These are phyloP conservation scores for Sphaerulina vaccinii DNA, from an alignment of 2,329 filamentous ascomycete species.

Conservation along the genomic window DNA sequence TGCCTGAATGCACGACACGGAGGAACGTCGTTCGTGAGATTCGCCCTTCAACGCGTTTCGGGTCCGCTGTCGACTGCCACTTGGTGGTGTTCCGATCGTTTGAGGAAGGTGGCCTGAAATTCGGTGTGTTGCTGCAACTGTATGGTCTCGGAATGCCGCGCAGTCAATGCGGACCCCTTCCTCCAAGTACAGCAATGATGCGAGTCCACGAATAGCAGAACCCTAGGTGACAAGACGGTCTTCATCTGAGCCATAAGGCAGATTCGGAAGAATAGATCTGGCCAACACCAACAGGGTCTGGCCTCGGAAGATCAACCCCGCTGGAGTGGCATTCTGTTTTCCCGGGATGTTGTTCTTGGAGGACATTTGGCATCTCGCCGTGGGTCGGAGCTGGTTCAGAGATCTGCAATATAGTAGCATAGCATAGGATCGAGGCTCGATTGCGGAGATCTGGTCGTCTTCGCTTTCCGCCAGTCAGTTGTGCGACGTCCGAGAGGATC, in stretches of 20 bases:
- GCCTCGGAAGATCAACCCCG: not conserved
- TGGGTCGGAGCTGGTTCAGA: not conserved
- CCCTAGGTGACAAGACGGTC: no score
- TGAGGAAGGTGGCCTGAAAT: no score
- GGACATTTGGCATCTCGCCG: not conserved
- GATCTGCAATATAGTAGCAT: not conserved
- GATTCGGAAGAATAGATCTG: not conserved
- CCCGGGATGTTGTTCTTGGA: no score
- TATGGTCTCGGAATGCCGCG: no score
- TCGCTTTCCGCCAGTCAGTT: slow-evolving; percentile 1
- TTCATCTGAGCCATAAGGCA: no score
- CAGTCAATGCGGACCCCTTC: no score
- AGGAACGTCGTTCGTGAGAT: no score
- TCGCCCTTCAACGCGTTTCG: no score
- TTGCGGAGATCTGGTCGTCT: not conserved
- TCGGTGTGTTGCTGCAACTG: no score
- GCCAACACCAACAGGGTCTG: slow-evolving; percentile 5
- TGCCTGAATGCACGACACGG: no score
- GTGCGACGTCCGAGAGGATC: not conserved
- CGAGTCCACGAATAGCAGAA: not conserved
- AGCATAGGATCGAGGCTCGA: not conserved
- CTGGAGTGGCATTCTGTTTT: not conserved
- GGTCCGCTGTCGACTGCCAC: no score
- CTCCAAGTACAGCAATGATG: not conserved
- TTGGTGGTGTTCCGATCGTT: no score